Evolutionary conservation across 2,329 filamentous ascomycete genomes (phyloP).

Genomic region (Aspergillus flavus): DNA sequence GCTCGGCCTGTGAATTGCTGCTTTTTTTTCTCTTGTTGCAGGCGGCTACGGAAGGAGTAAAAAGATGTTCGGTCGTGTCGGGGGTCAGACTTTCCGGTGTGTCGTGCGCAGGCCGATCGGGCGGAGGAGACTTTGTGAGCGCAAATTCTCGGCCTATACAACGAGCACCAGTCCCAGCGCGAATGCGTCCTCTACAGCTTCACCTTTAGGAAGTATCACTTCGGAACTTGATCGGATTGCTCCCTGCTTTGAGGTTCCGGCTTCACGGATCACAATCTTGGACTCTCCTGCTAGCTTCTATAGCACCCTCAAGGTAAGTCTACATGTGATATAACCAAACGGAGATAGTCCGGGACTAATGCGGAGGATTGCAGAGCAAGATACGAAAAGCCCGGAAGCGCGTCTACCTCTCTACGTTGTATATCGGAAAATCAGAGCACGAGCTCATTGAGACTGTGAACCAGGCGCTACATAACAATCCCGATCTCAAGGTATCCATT

Average conservation of each 20-base stretch:
- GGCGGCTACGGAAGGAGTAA: background rate
- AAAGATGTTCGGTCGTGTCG: slow-evolving; percentile 45
- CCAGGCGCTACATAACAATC: slow-evolving; percentile 72
- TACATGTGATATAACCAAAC: too few relatives aligned
- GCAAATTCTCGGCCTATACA: slow-evolving; percentile 42
- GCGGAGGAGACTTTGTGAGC: slow-evolving; percentile 34
- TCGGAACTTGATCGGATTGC: slow-evolving; percentile 83
- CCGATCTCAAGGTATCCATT: slow-evolving; percentile 79
- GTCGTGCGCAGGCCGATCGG: slow-evolving; percentile 33
- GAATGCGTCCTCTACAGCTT: slow-evolving; percentile 32
- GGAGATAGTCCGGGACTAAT: slow-evolving; percentile 4
- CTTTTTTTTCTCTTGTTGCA: background rate
- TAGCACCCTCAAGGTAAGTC: slow-evolving; percentile 75
- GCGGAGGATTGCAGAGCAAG: slow-evolving; percentile 60
- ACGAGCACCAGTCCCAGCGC: slow-evolving; percentile 26
- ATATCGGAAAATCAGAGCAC: slow-evolving; percentile 90
- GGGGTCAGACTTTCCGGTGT: slow-evolving; percentile 41
- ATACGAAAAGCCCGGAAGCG: slow-evolving; percentile 76
- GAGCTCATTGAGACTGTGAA: slow-evolving; percentile 82
- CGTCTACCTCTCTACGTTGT: slow-evolving; percentile 93
- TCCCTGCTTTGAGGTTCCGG: slow-evolving; percentile 84
- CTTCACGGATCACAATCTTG: slow-evolving; percentile 78
- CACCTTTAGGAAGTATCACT: slow-evolving; percentile 62
- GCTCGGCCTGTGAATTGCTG: too few relatives aligned
- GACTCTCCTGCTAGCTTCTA: slow-evolving; percentile 88